phyloP scores from a whole-genome alignment of 2,329 filamentous ascomycete genomes.

The Microdochium nivale region DNA sequence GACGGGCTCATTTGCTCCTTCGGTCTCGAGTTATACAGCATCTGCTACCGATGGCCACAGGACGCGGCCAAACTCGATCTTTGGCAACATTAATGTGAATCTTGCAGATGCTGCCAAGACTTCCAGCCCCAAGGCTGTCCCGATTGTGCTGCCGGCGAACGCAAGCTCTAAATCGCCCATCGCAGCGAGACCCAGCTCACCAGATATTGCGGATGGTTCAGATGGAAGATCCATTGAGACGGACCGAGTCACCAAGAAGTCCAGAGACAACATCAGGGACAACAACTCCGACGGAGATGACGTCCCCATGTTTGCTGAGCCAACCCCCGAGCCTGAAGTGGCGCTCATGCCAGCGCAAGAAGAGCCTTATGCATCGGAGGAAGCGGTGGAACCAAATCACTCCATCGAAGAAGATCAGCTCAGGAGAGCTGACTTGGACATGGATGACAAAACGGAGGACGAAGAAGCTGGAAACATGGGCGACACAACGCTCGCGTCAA shows the following conservation, averaged over 20 bases:
- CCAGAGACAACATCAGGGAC: conserved; percentile 55
- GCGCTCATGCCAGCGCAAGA: conserved; percentile 18
- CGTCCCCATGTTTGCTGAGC: conserved; percentile 65
- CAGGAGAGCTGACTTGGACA: conserved; percentile 7
- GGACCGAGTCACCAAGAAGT: conserved; percentile 63
- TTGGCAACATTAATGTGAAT: conserved; percentile 59
- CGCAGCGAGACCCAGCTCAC: conserved; percentile 5
- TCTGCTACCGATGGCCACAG: conserved; percentile 35
- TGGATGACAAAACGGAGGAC: conserved; percentile 27
- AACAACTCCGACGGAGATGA: conserved; percentile 59
- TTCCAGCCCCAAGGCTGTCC: conserved; percentile 71
- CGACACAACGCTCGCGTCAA: conserved; percentile 47
- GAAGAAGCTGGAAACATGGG: conserved; percentile 31
- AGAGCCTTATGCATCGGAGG: neutral
- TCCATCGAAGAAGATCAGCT: neutral
- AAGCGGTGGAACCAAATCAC: neutral
- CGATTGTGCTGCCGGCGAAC: conserved; percentile 63
- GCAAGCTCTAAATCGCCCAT: conserved; percentile 25
- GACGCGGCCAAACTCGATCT: conserved; percentile 47
- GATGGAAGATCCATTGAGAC: conserved; percentile 57
- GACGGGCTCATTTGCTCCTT: conserved; percentile 34
- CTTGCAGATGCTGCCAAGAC: conserved; percentile 55
- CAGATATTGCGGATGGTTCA: conserved; percentile 34
- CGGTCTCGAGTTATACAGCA: conserved; percentile 33
- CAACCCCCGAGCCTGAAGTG: conserved; percentile 24